phyloP scores from a whole-genome alignment of 257 asterid genomes.

The Petunia axillaris region DNA sequence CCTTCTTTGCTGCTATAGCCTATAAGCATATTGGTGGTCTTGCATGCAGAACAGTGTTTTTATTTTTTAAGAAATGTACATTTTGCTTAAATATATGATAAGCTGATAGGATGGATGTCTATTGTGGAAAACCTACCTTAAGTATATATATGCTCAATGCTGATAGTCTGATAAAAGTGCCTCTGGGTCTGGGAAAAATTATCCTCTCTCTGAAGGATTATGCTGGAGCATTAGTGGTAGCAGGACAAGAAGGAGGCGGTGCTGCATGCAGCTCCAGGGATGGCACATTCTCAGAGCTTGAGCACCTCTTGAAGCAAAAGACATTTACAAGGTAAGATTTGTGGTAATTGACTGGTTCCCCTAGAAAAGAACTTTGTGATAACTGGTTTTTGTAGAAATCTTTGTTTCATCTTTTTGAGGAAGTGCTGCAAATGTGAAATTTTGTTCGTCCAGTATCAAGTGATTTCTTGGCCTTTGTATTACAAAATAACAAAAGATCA shows the following conservation, averaged over 20 bases:
- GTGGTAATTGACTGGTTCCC: conserved; percentile 12
- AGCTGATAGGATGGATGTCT: not conserved
- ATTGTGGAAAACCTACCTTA: not conserved
- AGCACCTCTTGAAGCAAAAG: conserved; percentile 70
- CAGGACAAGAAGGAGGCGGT: conserved; percentile 41
- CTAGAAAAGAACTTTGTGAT: not conserved
- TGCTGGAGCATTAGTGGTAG: conserved; percentile 43
- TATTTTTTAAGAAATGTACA: conserved; percentile 9
- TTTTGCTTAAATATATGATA: not conserved
- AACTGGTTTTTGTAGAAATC: not conserved
- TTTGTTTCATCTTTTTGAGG: not conserved
- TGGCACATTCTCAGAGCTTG: conserved; percentile 66
- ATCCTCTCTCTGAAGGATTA: conserved; percentile 40
- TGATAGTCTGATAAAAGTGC: not conserved
- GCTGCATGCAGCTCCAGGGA: conserved; percentile 35
- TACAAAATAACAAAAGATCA: not conserved
- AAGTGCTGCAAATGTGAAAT: not conserved
- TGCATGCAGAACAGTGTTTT: not conserved
- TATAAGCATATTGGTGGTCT: not conserved
- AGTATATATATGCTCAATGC: not conserved
- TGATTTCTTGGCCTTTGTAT: not conserved
- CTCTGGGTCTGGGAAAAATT: not conserved
- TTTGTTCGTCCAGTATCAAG: not conserved
- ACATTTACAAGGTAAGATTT: conserved; percentile 66
- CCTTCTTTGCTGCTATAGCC: not conserved